Evolutionary conservation across 1,139 yeast species (phyloP).

Genomic region (Candida tetrigidarum): DNA sequence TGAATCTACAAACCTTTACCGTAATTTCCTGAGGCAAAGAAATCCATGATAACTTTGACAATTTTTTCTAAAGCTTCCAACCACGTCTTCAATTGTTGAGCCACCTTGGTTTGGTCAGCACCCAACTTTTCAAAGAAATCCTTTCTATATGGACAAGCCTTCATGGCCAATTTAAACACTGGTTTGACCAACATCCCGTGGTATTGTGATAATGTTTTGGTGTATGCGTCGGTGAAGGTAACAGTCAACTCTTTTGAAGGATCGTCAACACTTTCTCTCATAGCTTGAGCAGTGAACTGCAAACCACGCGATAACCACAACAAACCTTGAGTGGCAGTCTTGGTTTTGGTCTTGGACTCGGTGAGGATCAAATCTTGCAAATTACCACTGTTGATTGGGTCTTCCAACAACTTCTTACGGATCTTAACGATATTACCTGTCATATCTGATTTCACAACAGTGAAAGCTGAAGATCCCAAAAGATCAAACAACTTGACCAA

Average conservation of each 20-base stretch:
- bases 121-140: constrained; percentile 86
- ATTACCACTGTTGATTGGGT: constrained; percentile 66
- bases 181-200: constrained; percentile 86
- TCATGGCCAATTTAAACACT: constrained; percentile 91
- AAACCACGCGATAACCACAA: constrained; percentile 88
- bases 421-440: constrained; percentile 83
- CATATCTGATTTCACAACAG: constrained; percentile 88
- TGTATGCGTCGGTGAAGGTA: constrained; percentile 83
- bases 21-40: constrained; percentile 79
- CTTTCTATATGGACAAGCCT: constrained; percentile 91
- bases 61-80: constrained; percentile 74
- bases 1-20: constrained; percentile 76
- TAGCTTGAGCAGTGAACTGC: constrained; percentile 86
- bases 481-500: constrained; percentile 82
- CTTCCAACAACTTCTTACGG: constrained; percentile 63
- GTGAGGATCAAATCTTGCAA: constrained; percentile 80
- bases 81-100: constrained; percentile 71
- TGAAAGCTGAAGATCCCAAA: constrained; percentile 83
- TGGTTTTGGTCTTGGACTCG: constrained; percentile 64
- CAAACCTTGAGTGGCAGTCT: constrained; percentile 90
- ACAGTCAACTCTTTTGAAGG: constrained; percentile 67
- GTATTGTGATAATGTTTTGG: constrained; percentile 76
- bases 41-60: constrained; percentile 73
- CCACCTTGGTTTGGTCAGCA: constrained; percentile 66
- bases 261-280: constrained; percentile 74